Evolutionary conservation across 208 protist species (phyloP).

Genomic region (Leishmania mexicana): DNA sequence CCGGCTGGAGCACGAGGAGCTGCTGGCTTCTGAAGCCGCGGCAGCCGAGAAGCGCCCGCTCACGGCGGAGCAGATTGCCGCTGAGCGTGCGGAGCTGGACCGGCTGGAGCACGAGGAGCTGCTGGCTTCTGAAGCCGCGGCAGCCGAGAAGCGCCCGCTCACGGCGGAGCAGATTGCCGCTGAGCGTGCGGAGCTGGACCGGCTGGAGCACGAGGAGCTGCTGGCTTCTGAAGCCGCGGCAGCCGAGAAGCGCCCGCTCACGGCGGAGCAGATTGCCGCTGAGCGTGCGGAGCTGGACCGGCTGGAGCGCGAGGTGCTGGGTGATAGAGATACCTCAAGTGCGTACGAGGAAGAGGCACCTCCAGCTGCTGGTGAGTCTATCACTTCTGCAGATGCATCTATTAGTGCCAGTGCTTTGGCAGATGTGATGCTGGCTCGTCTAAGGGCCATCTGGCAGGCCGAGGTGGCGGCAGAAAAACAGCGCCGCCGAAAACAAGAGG

Average conservation of each 20-base stretch:
- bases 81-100: conserved; percentile 6
- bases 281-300: conserved; percentile 10
- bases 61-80: background rate
- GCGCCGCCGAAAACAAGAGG: conserved; percentile 27
- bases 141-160: background rate
- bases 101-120: background rate
- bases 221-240: background rate
- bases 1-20: conserved; percentile 5
- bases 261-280: conserved; percentile 11
- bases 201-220: background rate
- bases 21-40: background rate
- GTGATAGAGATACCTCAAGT: background rate
- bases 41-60: background rate
- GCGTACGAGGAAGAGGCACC: background rate
- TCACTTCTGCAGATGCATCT: background rate
- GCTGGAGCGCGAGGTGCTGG: background rate
- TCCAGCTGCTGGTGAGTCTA: background rate
- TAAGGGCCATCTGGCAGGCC: conserved; percentile 24
- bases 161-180: conserved; percentile 13
- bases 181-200: conserved; percentile 6
- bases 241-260: background rate
- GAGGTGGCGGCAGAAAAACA: conserved; percentile 20
- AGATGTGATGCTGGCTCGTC: conserved; percentile 9
- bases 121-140: background rate
- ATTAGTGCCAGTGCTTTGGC: background rate